Conservation (phyloP, 352 stramenopile genomes). For the Stramenopiles sp. region DNA sequence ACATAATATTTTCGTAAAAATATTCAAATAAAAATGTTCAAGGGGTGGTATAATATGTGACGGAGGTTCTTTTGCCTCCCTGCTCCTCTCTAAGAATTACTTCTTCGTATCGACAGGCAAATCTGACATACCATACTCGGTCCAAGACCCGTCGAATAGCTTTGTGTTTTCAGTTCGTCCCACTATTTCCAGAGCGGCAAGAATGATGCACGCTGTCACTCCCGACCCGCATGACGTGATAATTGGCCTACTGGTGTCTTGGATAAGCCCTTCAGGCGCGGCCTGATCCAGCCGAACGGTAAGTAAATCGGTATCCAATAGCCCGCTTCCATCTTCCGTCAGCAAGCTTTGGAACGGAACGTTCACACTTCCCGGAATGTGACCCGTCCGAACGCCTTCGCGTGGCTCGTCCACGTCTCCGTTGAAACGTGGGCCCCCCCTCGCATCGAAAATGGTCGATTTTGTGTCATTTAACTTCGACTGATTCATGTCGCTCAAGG, state of each 20-base stretch:
- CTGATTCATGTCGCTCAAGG: background rate
- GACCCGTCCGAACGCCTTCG: slow-evolving; percentile 58
- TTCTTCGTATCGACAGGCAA: no score
- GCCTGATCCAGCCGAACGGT: background rate
- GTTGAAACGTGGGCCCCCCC: slow-evolving; percentile 55
- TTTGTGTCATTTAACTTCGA: no score
- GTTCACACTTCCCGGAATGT: slow-evolving; percentile 71
- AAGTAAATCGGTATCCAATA: background rate
- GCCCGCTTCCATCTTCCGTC: background rate
- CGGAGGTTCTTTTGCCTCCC: no score
- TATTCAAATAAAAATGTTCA: no score
- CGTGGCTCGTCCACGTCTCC: slow-evolving; percentile 65
- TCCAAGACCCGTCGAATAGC: background rate
- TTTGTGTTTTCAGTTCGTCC: background rate
- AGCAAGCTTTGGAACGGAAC: slow-evolving; percentile 67
- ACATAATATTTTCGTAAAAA: no score
- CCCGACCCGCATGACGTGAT: background rate
- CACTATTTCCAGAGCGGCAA: background rate
- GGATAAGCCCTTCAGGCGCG: background rate
- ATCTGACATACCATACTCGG: background rate
- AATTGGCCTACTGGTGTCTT: background rate
- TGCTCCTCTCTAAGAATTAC: no score
- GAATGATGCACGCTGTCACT: background rate
- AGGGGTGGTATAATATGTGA: no score
- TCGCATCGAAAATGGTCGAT: slow-evolving; percentile 66